Evolutionary conservation across 2,329 filamentous ascomycete species (phyloP), one percentile per base, ranked within the genome.

Genomic region (Stemphylium lycopersici): DNA sequence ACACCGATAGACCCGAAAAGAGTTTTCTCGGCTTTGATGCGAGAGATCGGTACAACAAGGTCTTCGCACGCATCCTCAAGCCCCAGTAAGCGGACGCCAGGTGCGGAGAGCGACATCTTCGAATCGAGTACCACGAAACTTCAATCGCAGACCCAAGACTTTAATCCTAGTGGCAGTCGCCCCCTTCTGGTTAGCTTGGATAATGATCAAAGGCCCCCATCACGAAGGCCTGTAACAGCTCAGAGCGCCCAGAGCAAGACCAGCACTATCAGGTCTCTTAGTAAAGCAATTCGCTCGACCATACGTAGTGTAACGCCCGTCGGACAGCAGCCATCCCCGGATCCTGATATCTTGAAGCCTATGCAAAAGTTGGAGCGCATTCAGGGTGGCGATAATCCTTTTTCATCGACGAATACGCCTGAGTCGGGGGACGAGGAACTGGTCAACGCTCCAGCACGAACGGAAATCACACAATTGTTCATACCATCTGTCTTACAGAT

Each of bases 401-500:
- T 59, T 12, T 56, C 58, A 11, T 39, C 50, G 2, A 16, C 49
- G n/a, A 43, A 42, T 10, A 38, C 43, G 7, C 36, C 52, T 7
- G 51, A 58, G 5, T 37, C 13, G 10, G 55, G 59, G 5, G 48
- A 26, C 3, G 32, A 42, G 11, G 24, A 36, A 29, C 20, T 22
- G 12, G 38, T 32, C 29, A 18, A 16, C 8, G 15, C 7, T 37
- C 29, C 4, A 18, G 29, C 42, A n/a, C 26, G 18, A 20, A 32
- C 36, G 3, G 45, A 36, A 7, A 15, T 12, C 3, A 38, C 29
- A 6, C 52, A 61, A 15, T 41, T 61, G 37, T 51, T 56, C 36
- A 61, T 59, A 1, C 78, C 78, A 10, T 76, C 74, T 1, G 47
- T 70, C 4, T 74, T 76, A 22, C 76, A 76, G 33, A 71, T 80